A percentile compares a stretch with the other conserved stretches of the same genome.
Conservation (phyloP, 169 alveolate species). For the Pseudocohnilembus persalinus region DNA sequence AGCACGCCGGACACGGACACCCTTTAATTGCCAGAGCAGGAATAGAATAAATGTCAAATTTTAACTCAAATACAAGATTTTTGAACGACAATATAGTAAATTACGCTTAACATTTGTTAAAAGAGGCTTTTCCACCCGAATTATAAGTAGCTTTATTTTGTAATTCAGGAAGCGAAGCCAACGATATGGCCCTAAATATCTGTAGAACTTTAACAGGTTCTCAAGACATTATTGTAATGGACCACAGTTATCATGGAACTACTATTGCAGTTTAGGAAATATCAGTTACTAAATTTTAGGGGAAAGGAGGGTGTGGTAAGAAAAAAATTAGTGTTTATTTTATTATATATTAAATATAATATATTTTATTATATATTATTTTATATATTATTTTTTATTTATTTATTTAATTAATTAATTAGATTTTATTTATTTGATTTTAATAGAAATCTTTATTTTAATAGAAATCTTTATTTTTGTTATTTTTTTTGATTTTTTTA, state of each 20-base stretch:
- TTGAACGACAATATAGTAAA: not conserved
- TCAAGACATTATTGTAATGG: not conserved
- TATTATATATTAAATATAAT: too few species aligned
- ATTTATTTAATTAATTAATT: too few species aligned
- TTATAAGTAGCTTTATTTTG: not conserved
- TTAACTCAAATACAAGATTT: not conserved
- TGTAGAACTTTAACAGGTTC: not conserved
- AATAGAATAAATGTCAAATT: not conserved
- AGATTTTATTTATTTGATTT: too few species aligned
- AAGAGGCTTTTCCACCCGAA: not conserved
- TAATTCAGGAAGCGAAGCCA: not conserved
- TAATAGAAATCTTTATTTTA: too few species aligned
- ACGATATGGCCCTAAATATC: not conserved
- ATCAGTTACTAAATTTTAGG: not conserved
- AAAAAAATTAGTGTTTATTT: too few species aligned
- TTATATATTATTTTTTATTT: too few species aligned
- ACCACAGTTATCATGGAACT: not conserved
- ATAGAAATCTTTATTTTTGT: too few species aligned
- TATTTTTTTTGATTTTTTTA: too few species aligned
- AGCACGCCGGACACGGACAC: not conserved
- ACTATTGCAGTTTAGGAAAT: not conserved
- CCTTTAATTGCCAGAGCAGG: not conserved
- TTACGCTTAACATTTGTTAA: not conserved
- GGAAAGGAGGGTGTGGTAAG: not conserved
- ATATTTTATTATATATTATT: too few species aligned